Percentiles rank a stretch among this genome's conserved stretches.
These are phyloP conservation scores for Penicillium psychrofluorescens DNA, from an alignment of 495 filamentous ascomycete genomes.

Conservation along the genomic window DNA sequence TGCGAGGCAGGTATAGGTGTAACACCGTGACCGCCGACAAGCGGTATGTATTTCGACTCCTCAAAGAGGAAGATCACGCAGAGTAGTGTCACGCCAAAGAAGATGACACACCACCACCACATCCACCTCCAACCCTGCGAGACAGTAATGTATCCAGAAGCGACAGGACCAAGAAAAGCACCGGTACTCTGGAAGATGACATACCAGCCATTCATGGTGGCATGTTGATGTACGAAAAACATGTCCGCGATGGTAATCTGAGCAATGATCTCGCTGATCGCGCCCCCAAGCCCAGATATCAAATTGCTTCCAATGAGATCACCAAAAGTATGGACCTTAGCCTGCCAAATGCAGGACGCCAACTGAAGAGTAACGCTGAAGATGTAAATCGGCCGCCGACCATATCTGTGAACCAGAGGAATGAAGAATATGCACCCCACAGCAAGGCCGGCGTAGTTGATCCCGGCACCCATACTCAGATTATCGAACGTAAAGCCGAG, in stretches of 20 bases:
- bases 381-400: slow-evolving; percentile 38
- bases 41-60: slow-evolving; percentile 30
- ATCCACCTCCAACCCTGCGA: slow-evolving; percentile 45
- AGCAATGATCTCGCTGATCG: slow-evolving; percentile 34
- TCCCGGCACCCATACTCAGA: slow-evolving; percentile 31
- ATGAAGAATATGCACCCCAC: slow-evolving; percentile 36
- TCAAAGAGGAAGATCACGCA: slow-evolving; percentile 34
- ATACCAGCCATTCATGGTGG: slow-evolving; percentile 32
- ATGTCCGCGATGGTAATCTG: slow-evolving; percentile 42
- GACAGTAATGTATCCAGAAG: slow-evolving; percentile 36
- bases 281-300: slow-evolving; percentile 27
- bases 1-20: background rate
- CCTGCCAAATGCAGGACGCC: slow-evolving; percentile 31
- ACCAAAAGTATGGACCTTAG: slow-evolving; percentile 18
- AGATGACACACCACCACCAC: slow-evolving; percentile 44
- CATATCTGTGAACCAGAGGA: slow-evolving; percentile 39
- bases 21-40: slow-evolving; percentile 4
- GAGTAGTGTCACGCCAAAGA: slow-evolving; percentile 31
- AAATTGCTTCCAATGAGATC: slow-evolving; percentile 27
- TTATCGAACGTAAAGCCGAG: slow-evolving; percentile 26
- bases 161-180: slow-evolving; percentile 31
- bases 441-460: slow-evolving; percentile 28
- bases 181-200: slow-evolving; percentile 25
- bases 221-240: slow-evolving; percentile 44
- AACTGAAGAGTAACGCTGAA: slow-evolving; percentile 26